Base-by-base conservation (phyloP, 805 yeast genomes). In the Barnettozyma sucrosica region DNA sequence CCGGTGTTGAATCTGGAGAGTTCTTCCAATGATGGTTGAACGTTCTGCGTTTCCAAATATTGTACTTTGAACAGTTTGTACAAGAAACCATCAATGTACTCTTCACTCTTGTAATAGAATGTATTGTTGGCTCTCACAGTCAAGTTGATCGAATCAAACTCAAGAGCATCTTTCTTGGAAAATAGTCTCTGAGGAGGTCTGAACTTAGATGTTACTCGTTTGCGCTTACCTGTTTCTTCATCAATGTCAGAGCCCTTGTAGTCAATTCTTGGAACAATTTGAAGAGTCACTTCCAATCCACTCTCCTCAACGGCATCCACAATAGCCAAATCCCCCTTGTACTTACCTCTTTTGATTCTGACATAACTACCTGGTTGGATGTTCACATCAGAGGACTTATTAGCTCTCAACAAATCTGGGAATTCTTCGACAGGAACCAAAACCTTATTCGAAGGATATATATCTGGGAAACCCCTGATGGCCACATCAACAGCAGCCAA, bases 381-480 rank as follows among this genome's bases (percentile, higher is more conserved):
- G 58, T 88, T 90, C 23, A 89, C 85, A 58, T 90, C 98, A 45
- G 88, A 79, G 0, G 95, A 80, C 66, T 85, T 89, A 47, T 82
- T 87, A 48, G 95, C 97, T 61, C 95, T 85, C 63, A 93, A 74
- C 59, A 93, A 74, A 65, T 90, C 95, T 2, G 97, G 96, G 65
- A 89, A 86, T 68, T 93, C 99, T 64, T 87, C 88, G 49, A 93
- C 93, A 6, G 99, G 99, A 42, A 93, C 97, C 51, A 92, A 73
- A 44, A 90, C 75, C 66, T 87, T 86, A 59, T 85, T 84, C 46
- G 77, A 70, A 24, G 77, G 61, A 57, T 84, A 93, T 32, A 92
- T 83, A 66, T 89, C 90, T 30, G 93, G 92, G 64, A 93, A 77
- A 67, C 98, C 98, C 41, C 81, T 80, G 50, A 92, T 76, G 16